Percentiles rank a stretch among this genome's conserved stretches.
These are phyloP conservation scores for Alternaria dauci DNA, from an alignment of 2,329 filamentous ascomycete species.

Conservation along the genomic window DNA sequence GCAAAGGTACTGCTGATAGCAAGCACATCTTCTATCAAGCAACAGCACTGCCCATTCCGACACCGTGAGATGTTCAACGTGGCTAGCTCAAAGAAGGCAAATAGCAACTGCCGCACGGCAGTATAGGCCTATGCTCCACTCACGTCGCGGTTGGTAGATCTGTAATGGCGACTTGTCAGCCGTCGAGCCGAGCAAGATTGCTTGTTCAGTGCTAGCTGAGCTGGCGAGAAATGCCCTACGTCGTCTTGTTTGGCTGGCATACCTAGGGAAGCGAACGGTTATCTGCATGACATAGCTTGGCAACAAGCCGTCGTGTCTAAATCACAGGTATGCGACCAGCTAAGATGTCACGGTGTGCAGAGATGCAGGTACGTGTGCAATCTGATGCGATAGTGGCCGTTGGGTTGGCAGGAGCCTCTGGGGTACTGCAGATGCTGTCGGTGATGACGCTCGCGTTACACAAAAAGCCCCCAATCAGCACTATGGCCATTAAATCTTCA, in stretches of 20 bases:
- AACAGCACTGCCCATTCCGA: slow-evolving; percentile 27
- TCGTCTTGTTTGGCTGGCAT: slow-evolving; percentile 41
- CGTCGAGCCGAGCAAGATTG: slow-evolving; percentile 30
- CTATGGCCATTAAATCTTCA: background rate
- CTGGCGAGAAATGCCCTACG: slow-evolving; percentile 31
- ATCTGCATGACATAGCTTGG: slow-evolving; percentile 38
- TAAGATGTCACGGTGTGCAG: slow-evolving; percentile 20
- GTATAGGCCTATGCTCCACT: slow-evolving; percentile 9
- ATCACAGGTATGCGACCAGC: slow-evolving; percentile 15
- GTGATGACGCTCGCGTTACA: slow-evolving; percentile 16
- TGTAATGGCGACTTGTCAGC: slow-evolving; percentile 20
- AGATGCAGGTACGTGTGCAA: slow-evolving; percentile 12
- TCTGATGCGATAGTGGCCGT: slow-evolving; percentile 9
- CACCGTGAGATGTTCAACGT: slow-evolving; percentile 26
- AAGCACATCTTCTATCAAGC: slow-evolving; percentile 22
- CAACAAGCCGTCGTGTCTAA: slow-evolving; percentile 14
- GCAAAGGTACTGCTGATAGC: slow-evolving; percentile 11
- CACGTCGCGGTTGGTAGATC: slow-evolving; percentile 9
- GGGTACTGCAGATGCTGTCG: slow-evolving; percentile 13
- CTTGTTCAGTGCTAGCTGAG: slow-evolving; percentile 39
- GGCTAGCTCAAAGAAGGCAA: slow-evolving; percentile 30
- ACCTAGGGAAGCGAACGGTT: slow-evolving; percentile 38
- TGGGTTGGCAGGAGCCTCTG: slow-evolving; percentile 8
- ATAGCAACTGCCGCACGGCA: slow-evolving; percentile 29
- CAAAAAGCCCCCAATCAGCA: slow-evolving; percentile 9